Conservation (phyloP, 139 green algal species). For the Haematococcus sp. region DNA sequence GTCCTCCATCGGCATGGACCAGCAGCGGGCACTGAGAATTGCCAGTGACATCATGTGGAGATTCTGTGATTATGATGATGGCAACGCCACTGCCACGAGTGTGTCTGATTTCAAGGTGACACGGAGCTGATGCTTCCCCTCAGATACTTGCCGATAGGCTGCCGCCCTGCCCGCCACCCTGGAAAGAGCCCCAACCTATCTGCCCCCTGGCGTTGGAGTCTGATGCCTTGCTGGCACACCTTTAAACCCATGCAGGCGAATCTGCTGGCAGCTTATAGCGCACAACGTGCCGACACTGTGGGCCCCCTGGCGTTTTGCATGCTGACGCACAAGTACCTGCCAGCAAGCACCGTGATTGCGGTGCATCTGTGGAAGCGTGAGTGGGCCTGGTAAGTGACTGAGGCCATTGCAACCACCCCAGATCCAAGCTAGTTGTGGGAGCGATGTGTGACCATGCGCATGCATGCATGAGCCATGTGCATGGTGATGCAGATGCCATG, state of each 20-base stretch:
- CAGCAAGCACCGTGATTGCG: constrained; percentile 7
- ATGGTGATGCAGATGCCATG: constrained; percentile 6
- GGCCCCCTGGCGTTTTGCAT: constrained; percentile 13
- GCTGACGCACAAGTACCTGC: constrained; percentile 10
- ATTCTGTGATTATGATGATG: too few species aligned
- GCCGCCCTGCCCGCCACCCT: too few species aligned
- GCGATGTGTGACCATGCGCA: background rate
- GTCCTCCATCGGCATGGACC: too few species aligned
- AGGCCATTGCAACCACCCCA: background rate
- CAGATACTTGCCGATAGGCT: too few species aligned
- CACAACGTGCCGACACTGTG: background rate
- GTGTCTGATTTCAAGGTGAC: too few species aligned
- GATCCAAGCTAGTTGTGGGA: constrained; percentile 4
- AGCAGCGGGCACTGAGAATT: too few species aligned
- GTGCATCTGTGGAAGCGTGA: constrained; percentile 17
- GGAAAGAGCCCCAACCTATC: background rate
- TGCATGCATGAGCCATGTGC: background rate
- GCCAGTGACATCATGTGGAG: too few species aligned
- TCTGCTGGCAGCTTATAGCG: constrained; percentile 3
- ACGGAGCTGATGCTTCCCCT: too few species aligned
- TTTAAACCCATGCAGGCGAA: background rate
- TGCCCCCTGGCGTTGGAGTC: background rate
- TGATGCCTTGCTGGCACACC: constrained; percentile 5
- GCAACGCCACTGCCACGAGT: too few species aligned
- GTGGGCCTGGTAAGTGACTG: constrained; percentile 10